Percentiles rank a stretch among this genome's conserved stretches.
Conservation (phyloP, 169 alveolate species). For the Plasmodium cynomolgi region DNA sequence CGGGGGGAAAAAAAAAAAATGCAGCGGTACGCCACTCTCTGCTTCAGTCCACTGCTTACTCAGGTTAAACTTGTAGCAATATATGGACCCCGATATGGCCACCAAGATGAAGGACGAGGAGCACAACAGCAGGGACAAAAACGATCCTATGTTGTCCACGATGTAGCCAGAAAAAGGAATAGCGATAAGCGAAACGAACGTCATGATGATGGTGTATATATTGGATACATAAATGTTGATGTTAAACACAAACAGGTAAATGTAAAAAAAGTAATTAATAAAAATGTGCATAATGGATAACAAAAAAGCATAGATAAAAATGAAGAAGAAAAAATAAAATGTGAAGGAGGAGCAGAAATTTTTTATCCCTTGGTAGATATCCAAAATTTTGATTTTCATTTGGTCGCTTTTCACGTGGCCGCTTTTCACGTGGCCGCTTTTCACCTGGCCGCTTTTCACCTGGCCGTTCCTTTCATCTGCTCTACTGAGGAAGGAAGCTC, state of each 20-base stretch:
- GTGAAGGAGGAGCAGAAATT: slow-evolving; percentile 47
- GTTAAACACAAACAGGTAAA: slow-evolving; percentile 57
- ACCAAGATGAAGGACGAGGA: slow-evolving; percentile 56
- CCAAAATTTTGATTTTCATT: not conserved
- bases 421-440: not conserved
- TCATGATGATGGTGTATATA: slow-evolving; percentile 58
- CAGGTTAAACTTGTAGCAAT: slow-evolving; percentile 42
- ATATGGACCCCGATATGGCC: slow-evolving; percentile 68
- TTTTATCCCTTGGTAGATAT: slow-evolving; percentile 20
- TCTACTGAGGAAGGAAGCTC: not conserved
- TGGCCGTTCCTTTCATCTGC: not conserved
- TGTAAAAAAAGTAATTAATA: slow-evolving; percentile 63
- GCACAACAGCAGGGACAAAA: slow-evolving; percentile 56
- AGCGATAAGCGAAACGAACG: slow-evolving; percentile 56
- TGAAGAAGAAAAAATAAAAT: slow-evolving; percentile 56
- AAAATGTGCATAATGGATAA: slow-evolving; percentile 69
- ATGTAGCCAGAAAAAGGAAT: slow-evolving; percentile 73
- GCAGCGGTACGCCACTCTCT: not conserved
- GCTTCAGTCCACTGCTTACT: not conserved
- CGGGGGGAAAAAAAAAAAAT: not conserved
- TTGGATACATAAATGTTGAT: slow-evolving; percentile 64
- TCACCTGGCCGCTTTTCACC: not conserved
- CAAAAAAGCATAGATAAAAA: slow-evolving; percentile 59
- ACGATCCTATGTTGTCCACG: slow-evolving; percentile 63
- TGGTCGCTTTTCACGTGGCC: not conserved